Conservation (phyloP, 345 rosid species). For the Salix udensis region DNA sequence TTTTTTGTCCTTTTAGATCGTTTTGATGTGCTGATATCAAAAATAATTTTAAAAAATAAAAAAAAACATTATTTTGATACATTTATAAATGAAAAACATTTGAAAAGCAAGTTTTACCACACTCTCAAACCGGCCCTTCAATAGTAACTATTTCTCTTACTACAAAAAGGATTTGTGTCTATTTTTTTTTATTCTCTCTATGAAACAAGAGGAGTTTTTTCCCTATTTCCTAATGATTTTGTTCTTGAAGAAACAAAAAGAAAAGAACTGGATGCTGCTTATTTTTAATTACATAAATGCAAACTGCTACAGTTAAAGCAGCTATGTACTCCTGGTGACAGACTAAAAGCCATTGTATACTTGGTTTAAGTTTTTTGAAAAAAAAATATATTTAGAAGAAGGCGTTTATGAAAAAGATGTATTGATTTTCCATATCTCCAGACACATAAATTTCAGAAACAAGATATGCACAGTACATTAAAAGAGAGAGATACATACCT, state of each 20-base stretch:
- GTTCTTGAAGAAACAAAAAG: background rate
- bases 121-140: background rate
- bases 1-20: no score
- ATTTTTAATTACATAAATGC: background rate
- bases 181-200: background rate
- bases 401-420: no score
- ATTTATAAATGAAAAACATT: no score
- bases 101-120: no score
- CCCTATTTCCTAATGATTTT: background rate
- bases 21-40: no score
- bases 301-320: background rate
- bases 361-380: background rate
- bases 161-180: no score
- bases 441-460: background rate
- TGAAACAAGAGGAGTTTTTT: background rate
- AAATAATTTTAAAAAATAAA: no score
- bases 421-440: background rate
- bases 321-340: no score
- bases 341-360: background rate
- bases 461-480: background rate
- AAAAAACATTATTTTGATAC: no score
- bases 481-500: conserved; percentile 31
- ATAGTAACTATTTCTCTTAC: background rate
- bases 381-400: background rate
- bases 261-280: background rate